Conservation (phyloP, 2,329 filamentous ascomycete species). For the Colletotrichum melonis region DNA sequence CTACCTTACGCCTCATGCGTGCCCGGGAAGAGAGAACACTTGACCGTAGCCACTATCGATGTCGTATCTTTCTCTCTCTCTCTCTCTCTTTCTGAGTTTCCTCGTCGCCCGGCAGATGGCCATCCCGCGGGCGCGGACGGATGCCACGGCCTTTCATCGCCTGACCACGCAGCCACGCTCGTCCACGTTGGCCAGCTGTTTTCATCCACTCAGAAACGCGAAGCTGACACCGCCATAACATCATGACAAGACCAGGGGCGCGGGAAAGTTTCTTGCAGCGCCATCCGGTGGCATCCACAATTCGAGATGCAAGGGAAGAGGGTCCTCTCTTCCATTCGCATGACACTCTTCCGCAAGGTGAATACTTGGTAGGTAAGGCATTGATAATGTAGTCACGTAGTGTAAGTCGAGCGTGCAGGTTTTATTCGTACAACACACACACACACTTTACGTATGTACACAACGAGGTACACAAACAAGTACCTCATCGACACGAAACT, state of each 20-base stretch:
- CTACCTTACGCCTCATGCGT: neutral
- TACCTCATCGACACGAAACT: neutral
- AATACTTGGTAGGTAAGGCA: neutral
- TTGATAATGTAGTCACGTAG: neutral
- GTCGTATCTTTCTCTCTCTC: neutral
- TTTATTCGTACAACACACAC: neutral
- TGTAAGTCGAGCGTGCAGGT: neutral
- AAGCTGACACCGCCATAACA: conserved; percentile 33
- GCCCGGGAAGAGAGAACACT: neutral
- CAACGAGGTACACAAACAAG: neutral
- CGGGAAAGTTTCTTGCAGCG: neutral
- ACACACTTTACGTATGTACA: neutral
- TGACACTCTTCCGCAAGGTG: neutral
- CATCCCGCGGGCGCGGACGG: conserved; percentile 25
- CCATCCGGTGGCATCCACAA: neutral
- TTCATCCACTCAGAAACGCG: conserved; percentile 22
- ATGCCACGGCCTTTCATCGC: conserved; percentile 14
- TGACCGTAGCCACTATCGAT: neutral
- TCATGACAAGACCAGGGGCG: conserved; percentile 3
- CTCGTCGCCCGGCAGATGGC: conserved; percentile 17
- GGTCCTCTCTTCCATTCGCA: neutral
- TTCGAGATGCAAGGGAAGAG: neutral
- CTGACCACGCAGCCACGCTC: conserved; percentile 29
- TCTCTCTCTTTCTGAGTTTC: neutral
- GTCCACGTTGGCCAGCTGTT: conserved; percentile 31